Evolutionary conservation across 2,329 filamentous ascomycete genomes (phyloP), one percentile per base, ranked within the genome.

Genomic region (Cyphellophora europaea): DNA sequence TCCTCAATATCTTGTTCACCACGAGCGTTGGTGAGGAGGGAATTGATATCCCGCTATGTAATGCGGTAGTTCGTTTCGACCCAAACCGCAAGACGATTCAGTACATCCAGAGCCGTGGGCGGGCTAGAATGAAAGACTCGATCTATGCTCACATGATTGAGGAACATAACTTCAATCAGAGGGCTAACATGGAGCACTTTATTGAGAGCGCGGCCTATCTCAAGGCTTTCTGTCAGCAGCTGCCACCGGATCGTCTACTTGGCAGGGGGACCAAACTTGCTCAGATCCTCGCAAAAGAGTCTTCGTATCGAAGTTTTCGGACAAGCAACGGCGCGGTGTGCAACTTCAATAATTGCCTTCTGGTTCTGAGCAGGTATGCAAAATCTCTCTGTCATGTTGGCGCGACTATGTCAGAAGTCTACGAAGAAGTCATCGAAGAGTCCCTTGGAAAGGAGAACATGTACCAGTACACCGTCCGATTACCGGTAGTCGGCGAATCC

Each of bases 71-170:
- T 16, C 66, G 65, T 2, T 98, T 95, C 50, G 86, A 96, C 53
- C 71, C 93, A 2, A 94, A 87, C 58, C 69, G 72, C 8, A 95
- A 89, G 0, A 77, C 94, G 57, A 96, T 96, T 34, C 84, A 93
- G 52, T 96, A 95, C 53, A 79, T 96, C 13, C 91, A 98, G 56
- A 95, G 88, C 11, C 75, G 86, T 43, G 91, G 91, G 0, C 75
- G 91, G 35, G 91, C 91, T 10, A 74, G 91, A 25, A 82, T 86
- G 49, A 57, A 62, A 1, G 71, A 80, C 36, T 96, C 91, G 0
- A 77, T 73, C 43, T 95, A 89, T 55, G 72, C 88, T 19, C 84
- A 83, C 50, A 88, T 98, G 82, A 55, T 85, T 2, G 88, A 96
- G 53, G 53, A 58, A 2, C 72, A 70, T 5, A 94, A 94, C 48